phyloP scores from a whole-genome alignment of 2,329 filamentous ascomycete species.

The Arachnomyces sp. region DNA sequence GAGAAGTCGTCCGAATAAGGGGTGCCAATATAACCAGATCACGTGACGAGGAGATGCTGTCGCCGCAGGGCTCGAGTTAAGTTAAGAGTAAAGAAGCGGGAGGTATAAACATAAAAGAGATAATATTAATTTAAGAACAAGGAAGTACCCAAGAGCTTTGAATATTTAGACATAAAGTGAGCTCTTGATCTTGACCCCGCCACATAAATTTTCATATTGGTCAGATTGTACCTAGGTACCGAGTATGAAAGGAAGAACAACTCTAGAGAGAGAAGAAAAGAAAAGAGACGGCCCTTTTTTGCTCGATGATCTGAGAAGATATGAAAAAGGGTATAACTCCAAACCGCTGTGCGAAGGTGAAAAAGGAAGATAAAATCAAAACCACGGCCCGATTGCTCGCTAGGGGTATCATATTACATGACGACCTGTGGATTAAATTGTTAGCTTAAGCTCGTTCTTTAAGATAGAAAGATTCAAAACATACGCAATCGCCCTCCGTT shows the following conservation, averaged over 20 bases:
- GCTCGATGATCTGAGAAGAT: slow-evolving; percentile 1
- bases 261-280: slow-evolving; percentile 5
- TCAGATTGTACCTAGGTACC: too few species aligned
- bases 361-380: neutral
- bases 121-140: too few species aligned
- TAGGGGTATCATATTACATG: slow-evolving; percentile 16
- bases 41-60: neutral
- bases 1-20: too few species aligned
- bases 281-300: neutral
- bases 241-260: neutral
- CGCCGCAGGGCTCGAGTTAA: neutral
- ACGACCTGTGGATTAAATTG: slow-evolving; percentile 12
- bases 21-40: neutral
- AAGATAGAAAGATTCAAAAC: slow-evolving; percentile 20
- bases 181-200: too few species aligned
- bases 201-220: too few species aligned
- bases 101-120: too few species aligned
- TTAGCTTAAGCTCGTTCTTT: slow-evolving; percentile 3
- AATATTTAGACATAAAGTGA: too few species aligned
- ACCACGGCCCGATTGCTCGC: too few species aligned
- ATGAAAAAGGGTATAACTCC: too few species aligned
- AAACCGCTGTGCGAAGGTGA: neutral
- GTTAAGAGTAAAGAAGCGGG: too few species aligned
- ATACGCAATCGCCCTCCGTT: slow-evolving; percentile 84
- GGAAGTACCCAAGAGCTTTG: too few species aligned